phyloP scores from a whole-genome alignment of 1,139 yeast species.

The Suhomyces chickasaworum region DNA sequence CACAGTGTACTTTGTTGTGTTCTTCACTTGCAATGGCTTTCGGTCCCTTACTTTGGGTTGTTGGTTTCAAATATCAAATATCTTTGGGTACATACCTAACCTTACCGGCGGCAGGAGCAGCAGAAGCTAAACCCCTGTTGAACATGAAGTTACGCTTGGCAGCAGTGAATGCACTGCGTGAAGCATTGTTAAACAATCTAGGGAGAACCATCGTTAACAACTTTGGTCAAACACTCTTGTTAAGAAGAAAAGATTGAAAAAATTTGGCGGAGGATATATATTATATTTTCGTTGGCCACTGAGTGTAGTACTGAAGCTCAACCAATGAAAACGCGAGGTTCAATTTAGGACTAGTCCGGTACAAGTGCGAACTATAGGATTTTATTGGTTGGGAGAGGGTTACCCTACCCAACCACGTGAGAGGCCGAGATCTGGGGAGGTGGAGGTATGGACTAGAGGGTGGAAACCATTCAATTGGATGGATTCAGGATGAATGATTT shows the following conservation, averaged over 20 bases:
- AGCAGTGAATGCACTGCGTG: slow-evolving; percentile 89
- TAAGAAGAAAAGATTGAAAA: slow-evolving; percentile 14
- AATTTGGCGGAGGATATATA: slow-evolving; percentile 14
- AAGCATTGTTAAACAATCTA: slow-evolving; percentile 87
- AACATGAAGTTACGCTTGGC: slow-evolving; percentile 80
- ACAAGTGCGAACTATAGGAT: slow-evolving; percentile 13
- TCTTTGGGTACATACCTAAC: slow-evolving; percentile 68
- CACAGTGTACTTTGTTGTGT: neutral
- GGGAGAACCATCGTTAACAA: slow-evolving; percentile 67
- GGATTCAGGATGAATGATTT: too few relatives aligned
- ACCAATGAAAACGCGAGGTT: slow-evolving; percentile 15
- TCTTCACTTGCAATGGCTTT: neutral
- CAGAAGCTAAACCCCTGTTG: slow-evolving; percentile 85
- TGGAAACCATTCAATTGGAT: too few relatives aligned
- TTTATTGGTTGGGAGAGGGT: slow-evolving; percentile 15
- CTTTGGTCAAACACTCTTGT: slow-evolving; percentile 22
- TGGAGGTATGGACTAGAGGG: neutral
- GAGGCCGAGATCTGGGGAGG: neutral
- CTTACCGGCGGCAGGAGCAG: slow-evolving; percentile 82
- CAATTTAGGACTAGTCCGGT: slow-evolving; percentile 13
- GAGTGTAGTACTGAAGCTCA: slow-evolving; percentile 8
- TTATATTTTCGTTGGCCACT: slow-evolving; percentile 15
- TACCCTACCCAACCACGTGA: slow-evolving; percentile 13
- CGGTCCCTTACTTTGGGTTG: slow-evolving; percentile 1
- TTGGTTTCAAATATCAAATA: slow-evolving; percentile 4